These are phyloP conservation scores for Termitomyces heimii DNA, from an alignment of 768 basidiomycete genomes.

Conservation along the genomic window DNA sequence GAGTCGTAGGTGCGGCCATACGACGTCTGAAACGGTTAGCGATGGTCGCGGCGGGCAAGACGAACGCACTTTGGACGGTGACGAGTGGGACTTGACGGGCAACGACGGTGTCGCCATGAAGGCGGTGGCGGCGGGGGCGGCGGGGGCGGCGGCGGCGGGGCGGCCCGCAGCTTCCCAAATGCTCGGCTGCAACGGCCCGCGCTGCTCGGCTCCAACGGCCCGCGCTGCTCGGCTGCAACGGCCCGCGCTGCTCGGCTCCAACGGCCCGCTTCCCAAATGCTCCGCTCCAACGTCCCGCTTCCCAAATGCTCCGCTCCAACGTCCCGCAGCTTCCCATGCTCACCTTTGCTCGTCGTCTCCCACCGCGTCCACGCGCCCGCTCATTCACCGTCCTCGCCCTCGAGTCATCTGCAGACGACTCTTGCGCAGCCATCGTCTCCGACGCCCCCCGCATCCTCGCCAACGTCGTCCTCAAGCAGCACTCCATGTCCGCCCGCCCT, in stretches of 20 bases:
- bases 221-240: too few relatives aligned
- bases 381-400: slow-evolving; percentile 65
- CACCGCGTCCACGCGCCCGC: slow-evolving; percentile 8
- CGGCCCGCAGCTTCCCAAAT: too few relatives aligned
- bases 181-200: too few relatives aligned
- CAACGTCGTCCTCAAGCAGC: slow-evolving; percentile 85
- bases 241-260: too few relatives aligned
- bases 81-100: slow-evolving; percentile 36
- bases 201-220: too few relatives aligned
- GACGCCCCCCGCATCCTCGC: slow-evolving; percentile 63
- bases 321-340: too few relatives aligned
- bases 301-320: too few relatives aligned
- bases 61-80: slow-evolving; percentile 41
- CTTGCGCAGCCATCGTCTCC: slow-evolving; percentile 86
- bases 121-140: slow-evolving; percentile 16
- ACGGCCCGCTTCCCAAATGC: too few relatives aligned
- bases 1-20: slow-evolving; percentile 74
- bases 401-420: slow-evolving; percentile 92
- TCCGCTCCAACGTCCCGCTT: too few relatives aligned
- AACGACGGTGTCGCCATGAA: slow-evolving; percentile 31
- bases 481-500: slow-evolving; percentile 41
- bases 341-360: not conserved
- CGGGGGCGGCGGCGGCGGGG: too few relatives aligned
- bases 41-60: too few relatives aligned
- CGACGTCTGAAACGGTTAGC: slow-evolving; percentile 29